These are phyloP conservation scores for Arctium lappa DNA, from an alignment of 129 eudicot species.

Conservation along the genomic window DNA sequence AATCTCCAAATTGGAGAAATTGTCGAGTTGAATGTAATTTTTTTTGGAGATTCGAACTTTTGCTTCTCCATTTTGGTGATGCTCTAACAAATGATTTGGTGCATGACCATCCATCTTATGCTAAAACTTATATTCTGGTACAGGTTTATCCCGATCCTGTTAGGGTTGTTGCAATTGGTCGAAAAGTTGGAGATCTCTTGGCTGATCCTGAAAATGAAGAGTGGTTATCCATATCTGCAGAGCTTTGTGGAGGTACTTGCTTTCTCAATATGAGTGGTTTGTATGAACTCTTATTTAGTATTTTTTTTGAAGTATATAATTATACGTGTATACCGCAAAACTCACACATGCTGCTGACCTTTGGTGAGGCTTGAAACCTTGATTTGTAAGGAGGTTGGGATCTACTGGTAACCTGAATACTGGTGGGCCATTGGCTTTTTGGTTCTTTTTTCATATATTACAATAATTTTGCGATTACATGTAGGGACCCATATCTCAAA, in stretches of 20 bases:
- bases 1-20: no score
- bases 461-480: neutral
- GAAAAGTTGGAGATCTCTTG: constrained; percentile 72
- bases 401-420: no score
- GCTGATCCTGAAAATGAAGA: constrained; percentile 71
- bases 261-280: neutral
- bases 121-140: neutral
- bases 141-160: constrained; percentile 98
- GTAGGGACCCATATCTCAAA: constrained; percentile 92
- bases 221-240: constrained; percentile 81
- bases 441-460: neutral
- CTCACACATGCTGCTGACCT: no score
- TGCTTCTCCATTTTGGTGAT: no score
- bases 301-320: no score
- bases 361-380: no score
- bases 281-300: neutral
- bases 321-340: no score
- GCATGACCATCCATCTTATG: neutral
- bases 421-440: no score
- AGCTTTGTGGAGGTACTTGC: constrained; percentile 83
- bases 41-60: no score
- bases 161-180: constrained; percentile 83
- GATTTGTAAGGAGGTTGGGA: no score
- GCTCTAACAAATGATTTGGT: neutral
- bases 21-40: no score